Base-by-base conservation (phyloP, 192 early-diverging fungal genomes). In the Podila epigama region DNA sequence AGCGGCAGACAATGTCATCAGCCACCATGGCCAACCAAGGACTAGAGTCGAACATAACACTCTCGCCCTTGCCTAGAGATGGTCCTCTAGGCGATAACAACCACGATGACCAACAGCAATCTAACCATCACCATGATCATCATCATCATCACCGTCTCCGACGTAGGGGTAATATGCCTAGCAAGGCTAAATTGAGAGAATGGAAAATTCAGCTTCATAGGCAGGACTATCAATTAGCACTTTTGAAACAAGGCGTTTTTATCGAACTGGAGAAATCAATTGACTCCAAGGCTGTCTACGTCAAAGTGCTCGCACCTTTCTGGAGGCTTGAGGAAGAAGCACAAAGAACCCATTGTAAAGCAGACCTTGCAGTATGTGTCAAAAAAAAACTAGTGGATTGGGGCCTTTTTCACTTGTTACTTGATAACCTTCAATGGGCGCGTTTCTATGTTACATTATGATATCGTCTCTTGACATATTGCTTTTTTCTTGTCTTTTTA, bases 261-360 rank as follows among this genome's bases (percentile, higher is more conserved):
- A 10, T 79, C 13, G 69, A 72, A 29, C 58, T 70, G 13, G 77
- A 79, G 51, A 66, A 66, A 33, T 62, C 62, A 9, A 53, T 79
- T 25, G 27, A 67, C 33, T 60, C 58, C 10, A 58, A 79, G 29
- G 68, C 68, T 5, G 63, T 79, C 2, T 72, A 79, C 20, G 56
- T 79, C 34, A 71, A 79, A 40, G 59, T 79, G 11, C 36, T 79
- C 25, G 77, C 77, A 48, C 77, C 77, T 16, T 79, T 79, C 41
- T 64, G 69, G 59, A 66, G 63, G 40, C 58, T 79, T 1, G 62
- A 37, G 12, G 57, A 66, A 1, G 68, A 69, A 20, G 77, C 77
- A 2, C 69, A 79, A 57, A 75, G 59, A 51, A 72, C 70, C 35
- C 64, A 59, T 28, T 65, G 70, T 32, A 72, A 72, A 41, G 70